Percentiles rank a stretch among this genome's conserved stretches.
These are phyloP conservation scores for Geotrichum australiense DNA, from an alignment of 1,139 yeast species.

Conservation along the genomic window DNA sequence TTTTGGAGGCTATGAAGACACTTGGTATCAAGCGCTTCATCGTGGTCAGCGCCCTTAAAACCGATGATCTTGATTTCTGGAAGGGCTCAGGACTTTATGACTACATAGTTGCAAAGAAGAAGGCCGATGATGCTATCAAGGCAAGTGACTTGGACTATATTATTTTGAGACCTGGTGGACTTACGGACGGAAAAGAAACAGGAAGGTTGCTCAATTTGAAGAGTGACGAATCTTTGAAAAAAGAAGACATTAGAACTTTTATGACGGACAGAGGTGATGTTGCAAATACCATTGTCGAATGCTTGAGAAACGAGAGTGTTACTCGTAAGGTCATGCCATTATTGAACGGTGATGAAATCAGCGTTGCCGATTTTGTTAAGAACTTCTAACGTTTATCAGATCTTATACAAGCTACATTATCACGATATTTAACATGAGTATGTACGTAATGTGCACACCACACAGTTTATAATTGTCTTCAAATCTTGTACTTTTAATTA, in stretches of 20 bases:
- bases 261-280: conserved; percentile 11
- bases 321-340: conserved; percentile 8
- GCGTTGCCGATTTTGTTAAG: conserved; percentile 3
- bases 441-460: too few species aligned
- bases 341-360: conserved; percentile 11
- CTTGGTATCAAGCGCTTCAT: conserved; percentile 45
- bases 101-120: conserved; percentile 49
- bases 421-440: too few species aligned
- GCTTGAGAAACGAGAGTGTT: conserved; percentile 7
- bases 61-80: conserved; percentile 42
- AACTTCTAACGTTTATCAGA: too few species aligned
- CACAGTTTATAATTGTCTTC: too few species aligned
- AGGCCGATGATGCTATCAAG: conserved; percentile 46
- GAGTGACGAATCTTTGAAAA: not conserved
- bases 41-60: conserved; percentile 51
- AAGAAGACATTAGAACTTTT: not conserved
- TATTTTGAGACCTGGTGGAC: conserved; percentile 45
- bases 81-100: conserved; percentile 34
- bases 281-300: conserved; percentile 10
- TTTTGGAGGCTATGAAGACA: conserved; percentile 47
- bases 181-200: conserved; percentile 38
- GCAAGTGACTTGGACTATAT: conserved; percentile 43
- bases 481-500: too few species aligned
- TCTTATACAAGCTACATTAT: too few species aligned
- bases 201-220: conserved; percentile 31